Evolutionary conservation across 1,284 basidiomycete species (phyloP), one percentile per base, ranked within the genome.

Genomic region (Malassezia pachydermatis): DNA sequence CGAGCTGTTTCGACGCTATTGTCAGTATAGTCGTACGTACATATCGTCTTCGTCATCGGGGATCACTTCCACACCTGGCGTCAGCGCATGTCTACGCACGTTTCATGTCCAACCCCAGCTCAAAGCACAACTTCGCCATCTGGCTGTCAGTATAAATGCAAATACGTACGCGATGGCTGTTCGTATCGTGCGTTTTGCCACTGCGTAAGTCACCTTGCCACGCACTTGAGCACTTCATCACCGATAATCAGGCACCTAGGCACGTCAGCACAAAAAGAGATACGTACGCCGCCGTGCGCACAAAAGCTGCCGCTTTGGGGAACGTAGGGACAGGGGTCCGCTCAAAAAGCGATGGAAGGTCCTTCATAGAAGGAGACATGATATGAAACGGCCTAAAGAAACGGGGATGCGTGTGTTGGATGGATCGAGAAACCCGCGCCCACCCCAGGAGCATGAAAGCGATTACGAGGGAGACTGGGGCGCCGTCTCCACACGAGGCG

Each of bases 1-100:
- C 22, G 43, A 7, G 25, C 43, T 3, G 43, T 24, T 37, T 45
- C 43, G 7, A 45, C 25, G 28, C 39, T 41, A 9, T 17, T 9
- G 25, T 41, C 13, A 41, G 39, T 14, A 17, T 4, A 19, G 22
- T 14, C 16, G 19, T 35, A 58, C 40, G 78, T 79, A 32, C 77
- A 72, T n/a, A 94, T 95, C 68, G 88, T 84, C 9, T 66, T 88
- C 84, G 45, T 88, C 83, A 66, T 95, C 90, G 1, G 90, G 77
- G 43, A 96, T 84, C 42, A 95, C 88, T 64, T 95, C 88, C 65
- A 94, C 81, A 24, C 19, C 36, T 38, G 2, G 5, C 5, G 36
- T 38, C n/a, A 38, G 22, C n/a, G 16, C 4, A 9, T 9, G 13
- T 2, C 19, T n/a, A 38, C 36, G 7, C n/a, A n/a, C 59, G 48